Conservation (phyloP, 1,139 yeast species). For the Blastobotrys apis region DNA sequence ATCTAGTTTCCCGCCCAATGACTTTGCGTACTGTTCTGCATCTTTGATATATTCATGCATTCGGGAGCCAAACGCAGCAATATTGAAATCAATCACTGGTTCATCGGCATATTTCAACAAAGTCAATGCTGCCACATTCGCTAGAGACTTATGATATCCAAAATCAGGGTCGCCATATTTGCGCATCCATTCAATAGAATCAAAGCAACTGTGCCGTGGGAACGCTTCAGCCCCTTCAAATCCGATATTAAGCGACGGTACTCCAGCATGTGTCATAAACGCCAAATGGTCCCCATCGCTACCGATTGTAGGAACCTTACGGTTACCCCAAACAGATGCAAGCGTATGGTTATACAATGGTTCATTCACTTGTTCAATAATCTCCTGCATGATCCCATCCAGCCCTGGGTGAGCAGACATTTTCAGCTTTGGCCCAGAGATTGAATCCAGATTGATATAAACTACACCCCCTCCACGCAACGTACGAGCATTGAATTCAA, state of each 20-base stretch:
- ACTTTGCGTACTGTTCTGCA: slow-evolving; percentile 43
- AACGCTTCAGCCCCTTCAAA: slow-evolving; percentile 39
- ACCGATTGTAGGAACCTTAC: slow-evolving; percentile 17
- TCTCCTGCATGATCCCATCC: slow-evolving; percentile 42
- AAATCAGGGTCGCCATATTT: slow-evolving; percentile 52
- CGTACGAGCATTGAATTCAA: slow-evolving; percentile 52
- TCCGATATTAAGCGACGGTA: slow-evolving; percentile 63
- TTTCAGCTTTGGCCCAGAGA: slow-evolving; percentile 57
- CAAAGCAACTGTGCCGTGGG: slow-evolving; percentile 64
- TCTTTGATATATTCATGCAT: slow-evolving; percentile 47
- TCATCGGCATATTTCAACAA: slow-evolving; percentile 59
- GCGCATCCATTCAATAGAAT: slow-evolving; percentile 57
- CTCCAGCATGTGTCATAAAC: slow-evolving; percentile 57
- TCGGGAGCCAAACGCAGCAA: slow-evolving; percentile 46
- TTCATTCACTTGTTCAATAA: slow-evolving; percentile 41
- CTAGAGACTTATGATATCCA: slow-evolving; percentile 53
- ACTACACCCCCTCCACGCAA: slow-evolving; percentile 61
- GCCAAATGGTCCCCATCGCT: slow-evolving; percentile 61
- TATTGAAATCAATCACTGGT: slow-evolving; percentile 71
- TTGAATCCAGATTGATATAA: slow-evolving; percentile 71
- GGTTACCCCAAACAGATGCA: slow-evolving; percentile 23
- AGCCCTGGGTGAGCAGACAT: slow-evolving; percentile 68
- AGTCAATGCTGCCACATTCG: slow-evolving; percentile 53
- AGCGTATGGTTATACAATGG: slow-evolving; percentile 30
- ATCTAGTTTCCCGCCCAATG: slow-evolving; percentile 21